Evolutionary conservation across 208 protist species (phyloP).

Genomic region (Plasmodiophora brassicae): DNA sequence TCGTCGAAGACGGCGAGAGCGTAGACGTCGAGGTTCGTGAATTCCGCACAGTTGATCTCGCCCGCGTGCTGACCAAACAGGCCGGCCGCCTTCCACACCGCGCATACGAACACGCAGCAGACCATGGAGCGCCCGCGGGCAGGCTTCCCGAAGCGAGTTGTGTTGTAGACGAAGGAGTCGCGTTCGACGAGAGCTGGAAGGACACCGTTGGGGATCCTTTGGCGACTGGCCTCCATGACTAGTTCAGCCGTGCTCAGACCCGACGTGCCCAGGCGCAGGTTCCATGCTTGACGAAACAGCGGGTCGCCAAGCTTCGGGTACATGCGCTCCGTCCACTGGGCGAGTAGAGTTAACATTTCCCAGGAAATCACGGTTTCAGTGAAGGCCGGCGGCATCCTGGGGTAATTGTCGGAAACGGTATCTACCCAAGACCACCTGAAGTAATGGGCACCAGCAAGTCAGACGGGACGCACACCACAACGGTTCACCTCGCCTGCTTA

Average conservation of each 20-base stretch:
- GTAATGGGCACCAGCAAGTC: no score
- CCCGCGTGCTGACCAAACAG: not conserved
- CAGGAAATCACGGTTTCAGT: not conserved
- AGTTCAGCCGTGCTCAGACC: not conserved
- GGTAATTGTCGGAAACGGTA: not conserved
- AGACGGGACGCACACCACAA: no score
- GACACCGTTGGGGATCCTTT: not conserved
- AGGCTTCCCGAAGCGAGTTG: not conserved
- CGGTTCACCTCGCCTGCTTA: no score
- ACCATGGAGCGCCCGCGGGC: not conserved
- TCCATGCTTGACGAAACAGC: not conserved
- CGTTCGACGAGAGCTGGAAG: not conserved
- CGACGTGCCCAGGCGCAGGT: not conserved
- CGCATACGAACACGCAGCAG: not conserved
- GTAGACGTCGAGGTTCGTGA: not conserved
- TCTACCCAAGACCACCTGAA: not conserved
- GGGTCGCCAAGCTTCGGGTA: not conserved
- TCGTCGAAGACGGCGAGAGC: not conserved
- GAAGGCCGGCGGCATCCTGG: not conserved
- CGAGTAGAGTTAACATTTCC: not conserved
- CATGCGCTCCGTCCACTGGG: not conserved
- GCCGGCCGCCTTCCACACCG: not conserved
- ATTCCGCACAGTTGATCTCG: not conserved
- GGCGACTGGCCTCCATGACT: not conserved
- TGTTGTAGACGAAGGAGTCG: not conserved